Base-by-base conservation (phyloP, 768 basidiomycete genomes). In the Dentipellis fragilis region DNA sequence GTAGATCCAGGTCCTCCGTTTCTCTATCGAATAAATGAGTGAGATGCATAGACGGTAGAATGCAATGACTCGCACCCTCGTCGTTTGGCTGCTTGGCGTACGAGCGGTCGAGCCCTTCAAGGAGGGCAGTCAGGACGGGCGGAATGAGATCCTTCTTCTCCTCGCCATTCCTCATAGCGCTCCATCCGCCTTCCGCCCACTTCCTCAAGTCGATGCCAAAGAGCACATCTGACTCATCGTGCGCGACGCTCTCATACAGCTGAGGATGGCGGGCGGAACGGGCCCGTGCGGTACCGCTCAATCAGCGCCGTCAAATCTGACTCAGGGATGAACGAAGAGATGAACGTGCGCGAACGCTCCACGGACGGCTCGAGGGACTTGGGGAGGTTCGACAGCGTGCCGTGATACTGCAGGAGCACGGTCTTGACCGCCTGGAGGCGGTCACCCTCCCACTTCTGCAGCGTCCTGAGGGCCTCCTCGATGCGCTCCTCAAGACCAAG, bases 1-100 rank as follows among this genome's bases (percentile, higher is more conserved):
- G 69, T 96, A 98, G 54, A 97, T 89, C 94, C 94, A 97, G 3
- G 85, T 73, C 72, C 87, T 92, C 57, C 94, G 83, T 66, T 82
- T 87, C 67, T 94, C 93, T 84, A 65, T 4, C 19, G n/a, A 51
- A 54, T 37, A 16, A 11, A 40, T 63, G 21, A 60, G 48, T 49
- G 48, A 23, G 19, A 21, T 49, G 19, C 17, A 49, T 7, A 21
- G 14, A 49, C 4, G 19, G 19, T 16, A 29, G 11, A n/a, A 19
- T 16, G 19, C 29, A 16, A 17, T 5, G 7, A 49, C 19, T 12
- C 80, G 65, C 56, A 88, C 88, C 84, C 29, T 71, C 71, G 60
- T 95, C 87, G 53, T 72, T 74, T 0, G 83, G 72, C 0, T 88
- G 71, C 54, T 70, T 79, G 12, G 64, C 64, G 60, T 93, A 94